phyloP scores from a whole-genome alignment of 805 yeast species.

The Teunomyces gatunensis region DNA sequence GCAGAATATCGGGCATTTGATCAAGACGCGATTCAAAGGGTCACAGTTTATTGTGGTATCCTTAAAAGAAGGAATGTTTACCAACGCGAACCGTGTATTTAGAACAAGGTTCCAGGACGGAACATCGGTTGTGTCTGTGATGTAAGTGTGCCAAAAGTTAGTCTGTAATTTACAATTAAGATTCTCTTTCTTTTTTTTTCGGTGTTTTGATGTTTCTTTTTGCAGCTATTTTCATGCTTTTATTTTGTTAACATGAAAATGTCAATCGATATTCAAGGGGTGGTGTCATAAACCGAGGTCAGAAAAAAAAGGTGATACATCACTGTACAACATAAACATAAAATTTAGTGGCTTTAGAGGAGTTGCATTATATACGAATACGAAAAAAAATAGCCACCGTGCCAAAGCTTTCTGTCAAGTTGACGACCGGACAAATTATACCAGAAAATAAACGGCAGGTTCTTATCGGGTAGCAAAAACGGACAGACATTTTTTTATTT shows the following conservation, averaged over 20 bases:
- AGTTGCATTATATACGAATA: too few relatives aligned
- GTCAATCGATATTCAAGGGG: neutral
- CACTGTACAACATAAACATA: too few relatives aligned
- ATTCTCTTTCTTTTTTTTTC: neutral
- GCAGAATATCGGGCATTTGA: slow-evolving; percentile 94
- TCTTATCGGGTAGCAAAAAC: too few relatives aligned
- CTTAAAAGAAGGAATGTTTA: slow-evolving; percentile 96
- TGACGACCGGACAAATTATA: too few relatives aligned
- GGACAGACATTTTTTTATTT: too few relatives aligned
- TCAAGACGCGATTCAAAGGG: slow-evolving; percentile 91
- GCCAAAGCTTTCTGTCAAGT: too few relatives aligned
- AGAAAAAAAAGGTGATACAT: neutral
- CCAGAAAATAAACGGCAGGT: too few relatives aligned
- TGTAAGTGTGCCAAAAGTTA: slow-evolving; percentile 30
- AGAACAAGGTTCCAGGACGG: slow-evolving; percentile 96
- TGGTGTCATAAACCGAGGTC: neutral
- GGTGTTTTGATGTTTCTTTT: neutral
- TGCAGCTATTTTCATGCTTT: neutral
- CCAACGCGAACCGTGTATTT: slow-evolving; percentile 93
- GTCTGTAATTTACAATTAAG: neutral
- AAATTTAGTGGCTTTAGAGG: too few relatives aligned
- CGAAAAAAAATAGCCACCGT: too few relatives aligned
- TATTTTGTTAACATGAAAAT: neutral
- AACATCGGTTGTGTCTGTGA: slow-evolving; percentile 82
- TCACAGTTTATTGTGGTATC: slow-evolving; percentile 97